Conservation (phyloP, 2,329 filamentous ascomycete genomes). For the Fusarium sp. region DNA sequence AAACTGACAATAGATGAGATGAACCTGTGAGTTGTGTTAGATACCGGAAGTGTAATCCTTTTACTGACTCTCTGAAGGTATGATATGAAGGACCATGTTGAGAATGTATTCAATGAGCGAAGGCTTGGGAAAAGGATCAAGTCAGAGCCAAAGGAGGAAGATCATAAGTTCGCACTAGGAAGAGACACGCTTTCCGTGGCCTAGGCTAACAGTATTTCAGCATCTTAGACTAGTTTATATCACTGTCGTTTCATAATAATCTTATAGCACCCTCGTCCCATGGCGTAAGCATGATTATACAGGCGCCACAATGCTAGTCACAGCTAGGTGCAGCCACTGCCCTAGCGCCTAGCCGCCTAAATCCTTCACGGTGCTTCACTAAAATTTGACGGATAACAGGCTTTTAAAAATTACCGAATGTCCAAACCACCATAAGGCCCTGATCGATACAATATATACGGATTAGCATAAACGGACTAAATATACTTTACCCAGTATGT, state of each 20-base stretch:
- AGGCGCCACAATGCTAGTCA: not conserved
- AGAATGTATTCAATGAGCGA: not conserved
- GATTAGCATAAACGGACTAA: too few relatives aligned
- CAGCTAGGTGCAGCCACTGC: not conserved
- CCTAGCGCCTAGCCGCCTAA: not conserved
- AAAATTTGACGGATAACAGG: not conserved
- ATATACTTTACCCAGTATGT: too few relatives aligned
- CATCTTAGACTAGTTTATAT: not conserved
- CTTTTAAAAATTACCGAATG: not conserved
- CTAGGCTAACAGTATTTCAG: not conserved
- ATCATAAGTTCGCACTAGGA: not conserved
- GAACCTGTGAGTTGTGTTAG: not conserved
- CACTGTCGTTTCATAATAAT: not conserved
- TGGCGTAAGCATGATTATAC: not conserved
- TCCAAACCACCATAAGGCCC: not conserved
- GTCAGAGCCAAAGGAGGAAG: not conserved
- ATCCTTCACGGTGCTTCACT: not conserved
- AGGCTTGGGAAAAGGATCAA: not conserved
- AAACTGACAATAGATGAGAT: not conserved
- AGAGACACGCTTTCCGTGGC: not conserved
- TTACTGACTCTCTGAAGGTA: not conserved
- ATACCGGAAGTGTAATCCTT: rapidly evolving
- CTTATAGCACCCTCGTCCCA: not conserved
- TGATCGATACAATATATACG: too few relatives aligned
- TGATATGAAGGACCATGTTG: not conserved